These are phyloP conservation scores for Paramarasmius palmivorus DNA, from an alignment of 1,284 basidiomycete species.

Conservation along the genomic window DNA sequence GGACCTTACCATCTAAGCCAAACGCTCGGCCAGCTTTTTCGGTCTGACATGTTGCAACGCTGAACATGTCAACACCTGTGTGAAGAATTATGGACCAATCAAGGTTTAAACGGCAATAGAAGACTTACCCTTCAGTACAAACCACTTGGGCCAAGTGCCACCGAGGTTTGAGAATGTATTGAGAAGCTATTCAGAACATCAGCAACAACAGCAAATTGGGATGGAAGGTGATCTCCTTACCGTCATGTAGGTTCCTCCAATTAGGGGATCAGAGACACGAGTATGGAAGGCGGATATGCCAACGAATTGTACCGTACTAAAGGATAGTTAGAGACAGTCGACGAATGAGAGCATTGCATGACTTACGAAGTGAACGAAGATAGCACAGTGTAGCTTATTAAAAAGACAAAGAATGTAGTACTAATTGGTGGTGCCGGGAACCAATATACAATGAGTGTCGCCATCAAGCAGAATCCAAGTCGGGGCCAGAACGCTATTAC, in stretches of 20 bases:
- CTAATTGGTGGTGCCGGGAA: conserved; percentile 83
- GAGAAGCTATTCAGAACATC: conserved; percentile 58
- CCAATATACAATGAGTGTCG: conserved; percentile 79
- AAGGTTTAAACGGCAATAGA: too few species aligned
- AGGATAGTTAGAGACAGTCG: not conserved
- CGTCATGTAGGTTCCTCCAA: conserved; percentile 98
- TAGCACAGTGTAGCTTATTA: conserved; percentile 81
- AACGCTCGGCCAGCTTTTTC: conserved; percentile 53
- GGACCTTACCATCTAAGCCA: conserved; percentile 55
- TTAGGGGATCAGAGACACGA: conserved; percentile 93
- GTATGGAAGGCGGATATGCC: conserved; percentile 99
- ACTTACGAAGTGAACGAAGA: conserved; percentile 85
- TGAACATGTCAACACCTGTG: conserved; percentile 87
- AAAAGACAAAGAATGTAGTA: conserved; percentile 78
- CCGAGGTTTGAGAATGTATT: conserved; percentile 98
- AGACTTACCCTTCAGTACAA: conserved; percentile 78
- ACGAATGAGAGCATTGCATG: not conserved
- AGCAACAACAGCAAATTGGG: not conserved
- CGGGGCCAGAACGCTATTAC: conserved; percentile 91
- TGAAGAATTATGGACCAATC: too few species aligned
- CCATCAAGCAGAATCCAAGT: conserved; percentile 70
- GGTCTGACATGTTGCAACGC: conserved; percentile 78
- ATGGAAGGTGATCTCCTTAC: conserved; percentile 42
- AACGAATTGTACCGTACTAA: conserved; percentile 95
- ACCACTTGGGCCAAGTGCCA: conserved; percentile 96